Percentiles rank a stretch among this genome's conserved stretches.
These are phyloP conservation scores for Boletus bicolor DNA, from an alignment of 768 basidiomycete genomes.

Conservation along the genomic window DNA sequence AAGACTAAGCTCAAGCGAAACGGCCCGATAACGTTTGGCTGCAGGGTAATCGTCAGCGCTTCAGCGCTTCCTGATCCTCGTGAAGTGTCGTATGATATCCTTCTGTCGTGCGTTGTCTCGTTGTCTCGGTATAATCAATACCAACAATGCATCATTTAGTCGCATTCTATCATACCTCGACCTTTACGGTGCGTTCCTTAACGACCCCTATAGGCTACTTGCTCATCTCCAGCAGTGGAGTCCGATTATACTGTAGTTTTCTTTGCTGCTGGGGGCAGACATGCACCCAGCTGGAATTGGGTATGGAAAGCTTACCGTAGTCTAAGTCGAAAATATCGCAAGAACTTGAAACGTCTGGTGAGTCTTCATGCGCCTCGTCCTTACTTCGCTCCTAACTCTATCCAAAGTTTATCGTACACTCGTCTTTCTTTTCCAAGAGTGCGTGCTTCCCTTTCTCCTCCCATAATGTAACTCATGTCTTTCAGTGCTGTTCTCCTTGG, in stretches of 20 bases:
- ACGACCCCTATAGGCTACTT: not conserved
- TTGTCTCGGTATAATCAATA: conserved; percentile 4
- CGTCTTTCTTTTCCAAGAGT: conserved; percentile 89
- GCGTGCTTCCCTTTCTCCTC: conserved; percentile 19
- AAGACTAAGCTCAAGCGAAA: not conserved
- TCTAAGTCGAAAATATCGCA: conserved; percentile 78
- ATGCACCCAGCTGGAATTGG: conserved; percentile 86
- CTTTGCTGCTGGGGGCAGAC: conserved; percentile 73
- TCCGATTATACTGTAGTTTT: conserved; percentile 87
- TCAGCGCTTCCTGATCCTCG: conserved; percentile 80
- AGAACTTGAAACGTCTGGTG: conserved; percentile 82
- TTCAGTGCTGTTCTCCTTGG: conserved; percentile 83
- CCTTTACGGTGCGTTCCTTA: conserved; percentile 58
- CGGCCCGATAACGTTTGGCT: conserved; percentile 7
- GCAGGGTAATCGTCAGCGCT: conserved; percentile 81
- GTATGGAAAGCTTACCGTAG: conserved; percentile 88
- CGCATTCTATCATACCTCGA: conserved; percentile 77
- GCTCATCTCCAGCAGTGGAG: conserved; percentile 54
- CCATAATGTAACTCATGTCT: conserved; percentile 8
- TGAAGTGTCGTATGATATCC: conserved; percentile 71
- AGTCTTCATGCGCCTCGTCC: conserved; percentile 22
- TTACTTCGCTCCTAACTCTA: conserved; percentile 6
- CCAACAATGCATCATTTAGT: conserved; percentile 35
- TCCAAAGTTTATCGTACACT: conserved; percentile 77
- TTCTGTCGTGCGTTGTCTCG: conserved; percentile 57